A percentile compares a stretch with the other conserved stretches of the same genome.
These are phyloP conservation scores for Trichocomaceae sp. DNA, from an alignment of 2,329 filamentous ascomycete genomes.

Conservation along the genomic window DNA sequence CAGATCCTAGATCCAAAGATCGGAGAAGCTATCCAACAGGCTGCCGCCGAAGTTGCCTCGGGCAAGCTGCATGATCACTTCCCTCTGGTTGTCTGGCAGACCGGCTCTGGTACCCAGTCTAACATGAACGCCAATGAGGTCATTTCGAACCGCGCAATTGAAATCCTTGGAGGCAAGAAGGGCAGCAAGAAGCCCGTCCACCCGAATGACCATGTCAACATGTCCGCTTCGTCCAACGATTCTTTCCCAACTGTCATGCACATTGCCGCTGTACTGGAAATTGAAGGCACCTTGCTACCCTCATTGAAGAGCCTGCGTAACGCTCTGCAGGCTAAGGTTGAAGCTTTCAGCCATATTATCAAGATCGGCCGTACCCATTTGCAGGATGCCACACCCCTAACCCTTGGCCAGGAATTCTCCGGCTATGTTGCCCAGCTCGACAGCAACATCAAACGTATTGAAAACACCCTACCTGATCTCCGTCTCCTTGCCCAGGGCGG, in stretches of 20 bases:
- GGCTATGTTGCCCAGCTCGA: slow-evolving; percentile 95
- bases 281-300: slow-evolving; percentile 79
- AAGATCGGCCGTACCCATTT: slow-evolving; percentile 98
- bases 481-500: slow-evolving; percentile 87
- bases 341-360: slow-evolving; percentile 89
- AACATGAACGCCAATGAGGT: slow-evolving; percentile 99
- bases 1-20: slow-evolving; percentile 70
- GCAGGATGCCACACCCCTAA: slow-evolving; percentile 93
- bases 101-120: slow-evolving; percentile 94
- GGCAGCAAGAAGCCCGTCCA: slow-evolving; percentile 98
- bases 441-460: slow-evolving; percentile 78
- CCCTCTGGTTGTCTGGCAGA: slow-evolving; percentile 98
- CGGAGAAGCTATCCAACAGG: slow-evolving; percentile 88
- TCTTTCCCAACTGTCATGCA: slow-evolving; percentile 99
- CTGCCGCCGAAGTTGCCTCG: slow-evolving; percentile 84
- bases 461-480: slow-evolving; percentile 75
- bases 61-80: slow-evolving; percentile 96
- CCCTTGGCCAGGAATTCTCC: slow-evolving; percentile 94
- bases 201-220: slow-evolving; percentile 99
- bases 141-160: slow-evolving; percentile 97
- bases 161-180: slow-evolving; percentile 90
- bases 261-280: slow-evolving; percentile 91
- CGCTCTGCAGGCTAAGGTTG: slow-evolving; percentile 80
- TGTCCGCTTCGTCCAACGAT: slow-evolving; percentile 97
- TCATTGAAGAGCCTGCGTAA: slow-evolving; percentile 73